Evolutionary conservation across 345 rosid species (phyloP), one percentile per base, ranked within the genome.

Genomic region (Gossypium longicalyx): DNA sequence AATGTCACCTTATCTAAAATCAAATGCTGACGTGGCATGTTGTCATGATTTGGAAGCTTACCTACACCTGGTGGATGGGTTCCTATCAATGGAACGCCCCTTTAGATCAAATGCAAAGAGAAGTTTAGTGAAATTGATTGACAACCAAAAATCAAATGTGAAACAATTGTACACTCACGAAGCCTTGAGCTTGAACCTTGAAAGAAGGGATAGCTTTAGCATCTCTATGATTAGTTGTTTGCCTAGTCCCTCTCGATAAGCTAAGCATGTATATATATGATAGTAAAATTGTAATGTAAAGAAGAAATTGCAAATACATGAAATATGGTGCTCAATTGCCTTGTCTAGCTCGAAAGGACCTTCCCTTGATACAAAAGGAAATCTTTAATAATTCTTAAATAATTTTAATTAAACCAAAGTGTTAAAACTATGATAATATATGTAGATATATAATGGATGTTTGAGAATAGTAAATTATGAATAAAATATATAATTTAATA

Each of bases 61-160:
- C 49, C 75, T 95, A 7, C 97, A 89, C 72, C 70, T 91, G 70
- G 99, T 95, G 23, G 99, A 95, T 41, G 99, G 99, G 17, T 95
- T 86, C 74, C 68, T 83, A 27, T 88, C 90, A 9, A 79, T 94
- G 0, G 79, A 90, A 61, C 87, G 97, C 71, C 99, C 99, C 13
- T 95, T 95, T 60, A 86, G 98, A 57, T 73, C 90, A 51, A 92
- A 92, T 29, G 98, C 99, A 3, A 94, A 94, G 87, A 83, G 99
- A 63, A 94, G 99, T 81, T 77, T 94, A 8, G 86, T 78, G 49
- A 92, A 83, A 80, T 76, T 94, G 79, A 59, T 94, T 20, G 84
- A 85, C 20, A 95, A 92, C 25, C 98, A 94, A 49, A 80, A 86
- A 15, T 82, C 95, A 4, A 94, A 94, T 74, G 88, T 94, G 3